Conservation (phyloP, 768 basidiomycete genomes). For the Kwoniella dejecticola region DNA sequence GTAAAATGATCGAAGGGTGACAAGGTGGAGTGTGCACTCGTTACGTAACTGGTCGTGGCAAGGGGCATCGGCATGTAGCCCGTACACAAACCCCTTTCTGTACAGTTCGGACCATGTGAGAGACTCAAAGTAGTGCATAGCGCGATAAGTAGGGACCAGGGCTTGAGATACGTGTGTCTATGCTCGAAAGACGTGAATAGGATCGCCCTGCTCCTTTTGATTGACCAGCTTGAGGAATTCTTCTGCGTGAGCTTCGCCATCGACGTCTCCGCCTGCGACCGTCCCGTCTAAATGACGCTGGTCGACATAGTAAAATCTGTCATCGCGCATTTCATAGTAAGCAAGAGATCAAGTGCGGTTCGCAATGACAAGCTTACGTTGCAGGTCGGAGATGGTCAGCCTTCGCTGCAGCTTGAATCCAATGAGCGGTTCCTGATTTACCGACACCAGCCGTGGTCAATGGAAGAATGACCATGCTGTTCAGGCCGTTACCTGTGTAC, state of each 20-base stretch:
- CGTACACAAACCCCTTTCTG: no score
- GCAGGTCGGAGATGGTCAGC: constrained; percentile 1
- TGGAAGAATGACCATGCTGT: neutral
- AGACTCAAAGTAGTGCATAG: no score
- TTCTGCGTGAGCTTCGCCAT: constrained; percentile 8
- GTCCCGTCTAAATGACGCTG: neutral
- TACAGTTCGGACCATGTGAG: no score
- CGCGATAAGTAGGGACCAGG: no score
- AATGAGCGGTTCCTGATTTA: neutral
- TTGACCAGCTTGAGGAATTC: constrained; percentile 3
- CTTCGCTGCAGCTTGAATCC: constrained; percentile 1
- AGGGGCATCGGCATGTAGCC: no score
- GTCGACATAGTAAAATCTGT: constrained; percentile 10
- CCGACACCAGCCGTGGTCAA: neutral
- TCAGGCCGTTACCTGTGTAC: neutral
- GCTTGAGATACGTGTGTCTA: no score
- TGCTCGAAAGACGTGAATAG: constrained; percentile 1
- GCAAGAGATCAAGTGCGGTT: no score
- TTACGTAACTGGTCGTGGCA: no score
- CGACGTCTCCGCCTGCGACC: neutral
- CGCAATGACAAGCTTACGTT: neutral
- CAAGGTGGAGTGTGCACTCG: no score
- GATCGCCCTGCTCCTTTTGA: constrained; percentile 7
- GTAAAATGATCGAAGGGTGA: no score
- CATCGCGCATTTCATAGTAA: neutral